phyloP scores from a whole-genome alignment of 345 rosid species.

The Eucalyptus albens region DNA sequence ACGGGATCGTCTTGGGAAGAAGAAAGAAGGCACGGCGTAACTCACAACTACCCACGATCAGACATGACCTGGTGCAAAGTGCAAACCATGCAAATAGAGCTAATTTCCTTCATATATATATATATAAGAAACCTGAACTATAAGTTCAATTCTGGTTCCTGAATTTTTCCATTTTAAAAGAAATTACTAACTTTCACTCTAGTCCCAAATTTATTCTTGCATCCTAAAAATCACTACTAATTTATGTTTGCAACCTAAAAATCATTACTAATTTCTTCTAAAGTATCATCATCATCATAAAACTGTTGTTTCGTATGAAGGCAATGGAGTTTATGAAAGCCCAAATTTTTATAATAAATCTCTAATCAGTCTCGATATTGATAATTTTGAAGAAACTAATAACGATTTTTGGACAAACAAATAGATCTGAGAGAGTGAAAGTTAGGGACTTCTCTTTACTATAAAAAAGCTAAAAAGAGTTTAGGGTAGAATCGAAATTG shows the following conservation, averaged over 20 bases:
- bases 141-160: accelerated
- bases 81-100: background rate
- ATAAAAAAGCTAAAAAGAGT: background rate
- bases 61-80: background rate
- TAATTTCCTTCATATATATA: background rate
- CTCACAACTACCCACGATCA: background rate
- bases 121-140: no score
- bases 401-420: background rate
- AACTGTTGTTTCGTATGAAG: background rate
- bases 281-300: background rate
- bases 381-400: background rate
- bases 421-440: no score
- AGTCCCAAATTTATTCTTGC: accelerated
- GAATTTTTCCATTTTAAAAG: background rate
- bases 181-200: background rate
- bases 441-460: background rate
- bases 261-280: accelerated
- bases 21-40: background rate
- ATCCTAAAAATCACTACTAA: accelerated
- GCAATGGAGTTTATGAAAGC: background rate
- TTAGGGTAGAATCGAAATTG: background rate
- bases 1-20: background rate
- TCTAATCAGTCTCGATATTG: accelerated
- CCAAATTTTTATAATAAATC: background rate
- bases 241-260: accelerated